These are phyloP conservation scores for Infundibulicybe gibba DNA, from an alignment of 768 basidiomycete species.

Conservation along the genomic window DNA sequence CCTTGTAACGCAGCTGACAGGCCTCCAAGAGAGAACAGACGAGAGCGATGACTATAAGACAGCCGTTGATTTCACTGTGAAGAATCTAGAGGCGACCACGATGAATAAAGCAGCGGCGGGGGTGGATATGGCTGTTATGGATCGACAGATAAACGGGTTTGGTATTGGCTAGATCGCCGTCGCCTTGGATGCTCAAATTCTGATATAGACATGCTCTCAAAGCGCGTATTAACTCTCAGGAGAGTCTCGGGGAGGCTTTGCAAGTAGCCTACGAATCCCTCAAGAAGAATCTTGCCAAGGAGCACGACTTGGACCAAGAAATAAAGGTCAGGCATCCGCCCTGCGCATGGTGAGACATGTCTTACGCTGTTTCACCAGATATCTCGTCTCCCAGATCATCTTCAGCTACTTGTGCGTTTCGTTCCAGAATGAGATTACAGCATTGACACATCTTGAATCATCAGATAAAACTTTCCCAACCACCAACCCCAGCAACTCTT, in stretches of 20 bases:
- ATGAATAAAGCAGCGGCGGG: constrained; percentile 52
- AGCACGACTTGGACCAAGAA: constrained; percentile 60
- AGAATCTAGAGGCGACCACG: constrained; percentile 53
- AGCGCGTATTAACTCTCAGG: constrained; percentile 63
- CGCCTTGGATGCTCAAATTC: constrained; percentile 1
- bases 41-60: constrained; percentile 36
- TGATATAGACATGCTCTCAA: constrained; percentile 54
- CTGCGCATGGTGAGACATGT: background rate
- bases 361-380: constrained; percentile 29
- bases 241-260: constrained; percentile 58
- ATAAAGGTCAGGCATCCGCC: constrained; percentile 45
- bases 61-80: constrained; percentile 54
- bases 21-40: constrained; percentile 40
- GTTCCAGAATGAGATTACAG: background rate
- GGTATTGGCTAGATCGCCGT: constrained; percentile 12
- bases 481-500: constrained; percentile 47
- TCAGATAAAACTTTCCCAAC: constrained; percentile 54
- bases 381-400: constrained; percentile 63
- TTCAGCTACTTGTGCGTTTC: constrained; percentile 63
- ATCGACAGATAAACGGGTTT: constrained; percentile 59
- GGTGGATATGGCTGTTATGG: constrained; percentile 51
- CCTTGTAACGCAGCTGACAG: constrained; percentile 50
- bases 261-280: constrained; percentile 48
- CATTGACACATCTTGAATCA: background rate
- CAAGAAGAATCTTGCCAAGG: constrained; percentile 42